Evolutionary conservation across 2,329 filamentous ascomycete genomes (phyloP).

Genomic region (Aspergillus japonicus): DNA sequence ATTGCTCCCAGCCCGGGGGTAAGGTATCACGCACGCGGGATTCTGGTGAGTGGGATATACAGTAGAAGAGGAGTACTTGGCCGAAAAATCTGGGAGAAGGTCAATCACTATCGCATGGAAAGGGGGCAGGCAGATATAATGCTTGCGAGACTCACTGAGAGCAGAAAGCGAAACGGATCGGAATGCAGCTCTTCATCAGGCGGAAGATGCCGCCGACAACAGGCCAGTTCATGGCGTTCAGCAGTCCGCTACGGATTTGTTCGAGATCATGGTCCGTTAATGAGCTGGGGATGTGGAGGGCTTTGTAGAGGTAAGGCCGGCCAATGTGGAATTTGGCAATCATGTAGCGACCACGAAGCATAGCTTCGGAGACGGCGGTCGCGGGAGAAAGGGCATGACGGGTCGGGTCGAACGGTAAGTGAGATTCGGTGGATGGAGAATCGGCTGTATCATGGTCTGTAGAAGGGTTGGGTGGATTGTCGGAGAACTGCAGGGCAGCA

Average conservation of each 20-base stretch:
- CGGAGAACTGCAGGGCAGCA: slow-evolving; percentile 47
- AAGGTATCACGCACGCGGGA: slow-evolving; percentile 35
- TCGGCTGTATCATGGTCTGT: slow-evolving; percentile 16
- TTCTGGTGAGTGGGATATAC: slow-evolving; percentile 40
- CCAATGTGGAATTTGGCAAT: slow-evolving; percentile 44
- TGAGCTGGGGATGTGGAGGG: slow-evolving; percentile 37
- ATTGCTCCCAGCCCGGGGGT: slow-evolving; percentile 41
- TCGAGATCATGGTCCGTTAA: slow-evolving; percentile 42
- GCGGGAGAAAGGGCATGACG: slow-evolving; percentile 33
- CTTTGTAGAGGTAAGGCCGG: slow-evolving; percentile 44
- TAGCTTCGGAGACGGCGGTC: slow-evolving; percentile 37
- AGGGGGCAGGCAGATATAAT: neutral
- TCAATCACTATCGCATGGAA: neutral
- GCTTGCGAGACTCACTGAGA: slow-evolving; percentile 31
- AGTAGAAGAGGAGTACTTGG: slow-evolving; percentile 44
- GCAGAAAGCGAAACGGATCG: slow-evolving; percentile 44
- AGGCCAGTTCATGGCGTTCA: slow-evolving; percentile 45
- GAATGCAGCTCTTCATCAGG: slow-evolving; percentile 44
- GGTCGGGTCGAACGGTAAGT: slow-evolving; percentile 20
- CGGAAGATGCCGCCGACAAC: slow-evolving; percentile 39
- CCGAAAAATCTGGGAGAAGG: slow-evolving; percentile 38
- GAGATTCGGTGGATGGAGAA: slow-evolving; percentile 22
- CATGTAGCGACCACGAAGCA: slow-evolving; percentile 38
- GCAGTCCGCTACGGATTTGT: slow-evolving; percentile 39
- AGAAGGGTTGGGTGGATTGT: slow-evolving; percentile 26